Base-by-base conservation (phyloP, 371 early-diverging fungal species). In the Lichtheimia corymbifera region DNA sequence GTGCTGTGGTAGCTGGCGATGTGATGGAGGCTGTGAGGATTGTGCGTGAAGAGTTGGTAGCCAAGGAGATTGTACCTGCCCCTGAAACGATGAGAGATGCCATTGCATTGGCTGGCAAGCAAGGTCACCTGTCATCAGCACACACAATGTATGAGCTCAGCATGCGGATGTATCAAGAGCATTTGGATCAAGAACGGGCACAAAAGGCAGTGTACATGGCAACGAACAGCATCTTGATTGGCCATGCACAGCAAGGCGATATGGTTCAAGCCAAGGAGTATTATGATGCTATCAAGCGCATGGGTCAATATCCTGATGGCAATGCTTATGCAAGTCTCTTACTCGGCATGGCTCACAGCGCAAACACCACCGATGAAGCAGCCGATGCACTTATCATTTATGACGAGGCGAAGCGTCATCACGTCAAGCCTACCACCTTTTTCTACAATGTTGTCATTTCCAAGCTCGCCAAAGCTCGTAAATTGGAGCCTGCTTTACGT, bases 401-500 rank as follows among this genome's bases (percentile, higher is more conserved):
- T 45, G 81, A 83, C 22, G 87, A 87, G 70, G 84, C 84, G 56
- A 85, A 84, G 55, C 73, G 76, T 3, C 80, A 78, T 54, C 72
- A 77, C 55, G 78, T 85, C 53, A 82, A 80, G 67, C 84, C 83
- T 6, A 85, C 82, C 15, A 79, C 83, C 43, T 87, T 84, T 55
- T 84, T 87, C 56, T 87, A 84, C 65, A 87, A 87, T 52, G 87
- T 87, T 14, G 73, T 87, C 20, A 85, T 87, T 20, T 84, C 84
- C 62, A 85, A 84, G 62, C 64, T 87, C 18, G 84, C 85, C 57
- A 83, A 84, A 63, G 87, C 85, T 4, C 87, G 85, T 60, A 87
- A 84, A 57, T 64, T 80, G 15, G 87, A 87, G 18, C 57, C 71
- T 12, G 87, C 83, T 11, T 64, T 84, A 57, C 73, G 77, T 15